These are phyloP conservation scores for Poterioochromonas sp. DNA, from an alignment of 352 stramenopile species.

Conservation along the genomic window DNA sequence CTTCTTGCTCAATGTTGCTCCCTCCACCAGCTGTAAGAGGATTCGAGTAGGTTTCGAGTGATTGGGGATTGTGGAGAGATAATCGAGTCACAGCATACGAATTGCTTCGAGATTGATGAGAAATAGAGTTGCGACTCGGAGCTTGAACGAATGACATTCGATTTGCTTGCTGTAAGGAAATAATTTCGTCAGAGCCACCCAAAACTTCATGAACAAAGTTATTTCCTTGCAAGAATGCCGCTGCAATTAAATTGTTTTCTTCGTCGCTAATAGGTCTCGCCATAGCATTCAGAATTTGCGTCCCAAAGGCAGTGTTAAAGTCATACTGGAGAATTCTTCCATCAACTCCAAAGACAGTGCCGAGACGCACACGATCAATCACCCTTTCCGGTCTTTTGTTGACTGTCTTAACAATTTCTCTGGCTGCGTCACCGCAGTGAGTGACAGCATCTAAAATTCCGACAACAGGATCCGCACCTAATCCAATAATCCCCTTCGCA, in stretches of 20 bases:
- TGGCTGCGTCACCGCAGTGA: slow-evolving; percentile 20
- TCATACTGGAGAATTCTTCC: not conserved
- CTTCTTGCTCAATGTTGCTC: too few relatives aligned
- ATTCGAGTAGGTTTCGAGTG: too few relatives aligned
- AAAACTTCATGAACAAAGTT: too few relatives aligned
- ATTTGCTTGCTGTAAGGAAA: too few relatives aligned
- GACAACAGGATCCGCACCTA: slow-evolving; percentile 31
- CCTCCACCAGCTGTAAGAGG: too few relatives aligned
- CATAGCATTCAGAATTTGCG: not conserved
- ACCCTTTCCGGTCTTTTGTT: not conserved
- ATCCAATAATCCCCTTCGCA: slow-evolving; percentile 22
- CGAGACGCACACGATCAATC: not conserved
- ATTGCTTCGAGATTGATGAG: too few relatives aligned
- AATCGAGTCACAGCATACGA: too few relatives aligned
- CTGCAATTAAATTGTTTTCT: not conserved
- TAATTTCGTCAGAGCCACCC: too few relatives aligned
- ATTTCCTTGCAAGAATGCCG: too few relatives aligned
- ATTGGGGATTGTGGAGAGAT: too few relatives aligned
- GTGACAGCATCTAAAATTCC: slow-evolving; percentile 36
- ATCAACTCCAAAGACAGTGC: not conserved
- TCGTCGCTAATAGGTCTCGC: not conserved
- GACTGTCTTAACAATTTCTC: not conserved
- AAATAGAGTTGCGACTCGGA: too few relatives aligned
- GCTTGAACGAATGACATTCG: too few relatives aligned
- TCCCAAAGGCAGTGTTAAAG: not conserved